Evolutionary conservation across 2,329 filamentous ascomycete genomes (phyloP).

Genomic region (Neobulgaria alba): DNA sequence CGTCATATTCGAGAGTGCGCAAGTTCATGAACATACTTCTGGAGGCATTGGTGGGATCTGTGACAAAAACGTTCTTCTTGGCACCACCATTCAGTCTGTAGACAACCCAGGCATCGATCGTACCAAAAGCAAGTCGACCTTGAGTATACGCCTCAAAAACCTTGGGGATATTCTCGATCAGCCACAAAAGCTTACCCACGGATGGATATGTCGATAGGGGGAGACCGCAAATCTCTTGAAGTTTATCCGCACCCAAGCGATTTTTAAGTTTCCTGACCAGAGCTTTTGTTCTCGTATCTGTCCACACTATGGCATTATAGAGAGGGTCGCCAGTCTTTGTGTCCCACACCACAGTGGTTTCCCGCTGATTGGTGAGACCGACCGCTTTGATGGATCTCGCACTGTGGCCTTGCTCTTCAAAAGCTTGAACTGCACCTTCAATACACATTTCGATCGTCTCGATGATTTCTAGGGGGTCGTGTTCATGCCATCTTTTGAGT

Average conservation of each 20-base stretch:
- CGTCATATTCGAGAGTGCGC: slow-evolving; percentile 69
- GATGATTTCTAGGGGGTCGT: slow-evolving; percentile 71
- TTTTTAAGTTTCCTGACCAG: slow-evolving; percentile 70
- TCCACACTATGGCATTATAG: slow-evolving; percentile 83
- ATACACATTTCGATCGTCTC: slow-evolving; percentile 71
- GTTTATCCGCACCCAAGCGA: slow-evolving; percentile 56
- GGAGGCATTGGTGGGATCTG: slow-evolving; percentile 80
- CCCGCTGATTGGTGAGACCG: slow-evolving; percentile 85
- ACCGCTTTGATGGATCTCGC: slow-evolving; percentile 64
- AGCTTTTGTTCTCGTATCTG: slow-evolving; percentile 67
- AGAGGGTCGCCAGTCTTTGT: slow-evolving; percentile 69
- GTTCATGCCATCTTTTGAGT: slow-evolving; percentile 73
- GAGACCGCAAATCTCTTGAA: slow-evolving; percentile 66
- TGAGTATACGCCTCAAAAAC: slow-evolving; percentile 70
- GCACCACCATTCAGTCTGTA: slow-evolving; percentile 73
- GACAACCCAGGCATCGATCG: slow-evolving; percentile 81
- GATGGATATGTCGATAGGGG: slow-evolving; percentile 85
- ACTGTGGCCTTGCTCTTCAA: slow-evolving; percentile 60
- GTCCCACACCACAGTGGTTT: slow-evolving; percentile 84
- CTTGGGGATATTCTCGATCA: slow-evolving; percentile 60
- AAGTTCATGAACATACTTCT: slow-evolving; percentile 95
- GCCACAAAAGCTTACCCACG: slow-evolving; percentile 77
- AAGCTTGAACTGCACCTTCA: slow-evolving; percentile 63
- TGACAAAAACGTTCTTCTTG: slow-evolving; percentile 60
- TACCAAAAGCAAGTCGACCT: slow-evolving; percentile 72